Base-by-base conservation (phyloP, 2,329 filamentous ascomycete species). In the Byssothecium circinans region DNA sequence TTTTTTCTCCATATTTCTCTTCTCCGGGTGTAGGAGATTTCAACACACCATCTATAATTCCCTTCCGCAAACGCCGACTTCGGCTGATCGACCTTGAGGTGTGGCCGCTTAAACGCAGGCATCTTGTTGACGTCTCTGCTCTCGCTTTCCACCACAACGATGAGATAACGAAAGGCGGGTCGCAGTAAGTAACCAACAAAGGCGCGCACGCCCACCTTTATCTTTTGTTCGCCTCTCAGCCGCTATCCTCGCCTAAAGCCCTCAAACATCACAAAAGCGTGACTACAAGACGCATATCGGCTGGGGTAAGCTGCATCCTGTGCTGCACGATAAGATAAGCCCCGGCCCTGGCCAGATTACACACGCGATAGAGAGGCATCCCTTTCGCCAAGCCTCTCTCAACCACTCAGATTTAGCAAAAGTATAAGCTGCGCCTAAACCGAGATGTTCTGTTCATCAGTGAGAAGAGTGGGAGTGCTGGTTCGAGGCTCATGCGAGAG, bases 51-150 rank as follows among this genome's bases (percentile, higher is more conserved):
- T 58, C 68, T 52, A 34, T 57, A 47, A 53, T 69, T 71, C 0
- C 70, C 69, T 41, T 71, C 66, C 5, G 75, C 73, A 58, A 79
- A 79, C 2, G 72, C 69, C 5, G 75, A 78, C 41, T 69, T 64
- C 1, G 72, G 62, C 57, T 78, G 76, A 19, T 74, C 65, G 32
- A 79, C 75, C 42, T 67, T 68, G 37, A 78, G 47, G 45, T 67
- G 68, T 33, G 75, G 75, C 41, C 62, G 61, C 43, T 67, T 57
- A 43, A 76, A 64, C 32, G 56, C 40, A 19, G 60, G 55, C 67
- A 70, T 68, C 14, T 6, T 25, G 23, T 25, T 25, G n/a, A n/a
- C n/a, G n/a, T n/a, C n/a, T 52, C 40, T 10, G 3, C 14, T n/a
- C 12, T 32, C 14, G 5, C 6, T 32, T n/a, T 32, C 29, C 8